Evolutionary conservation across 2,329 filamentous ascomycete genomes (phyloP).

Genomic region (Trichophyton simii): DNA sequence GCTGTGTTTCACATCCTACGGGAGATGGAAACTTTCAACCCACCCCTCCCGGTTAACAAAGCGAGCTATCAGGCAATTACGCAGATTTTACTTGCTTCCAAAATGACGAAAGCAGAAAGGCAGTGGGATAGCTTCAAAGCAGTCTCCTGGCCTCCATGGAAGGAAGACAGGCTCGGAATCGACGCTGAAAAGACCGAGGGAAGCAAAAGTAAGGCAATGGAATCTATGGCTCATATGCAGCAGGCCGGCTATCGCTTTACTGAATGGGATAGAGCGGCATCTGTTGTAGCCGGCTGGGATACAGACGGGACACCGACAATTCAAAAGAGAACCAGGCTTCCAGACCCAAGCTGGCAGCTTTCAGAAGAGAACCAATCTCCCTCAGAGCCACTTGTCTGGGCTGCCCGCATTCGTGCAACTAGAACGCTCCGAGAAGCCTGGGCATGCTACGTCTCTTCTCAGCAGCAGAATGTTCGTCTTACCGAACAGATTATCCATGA

Average conservation of each 20-base stretch:
- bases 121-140: constrained; percentile 49
- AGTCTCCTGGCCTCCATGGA: constrained; percentile 54
- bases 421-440: constrained; percentile 51
- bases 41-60: constrained; percentile 44
- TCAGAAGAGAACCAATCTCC: neutral
- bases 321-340: constrained; percentile 42
- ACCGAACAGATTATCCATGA: constrained; percentile 38
- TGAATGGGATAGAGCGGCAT: constrained; percentile 42
- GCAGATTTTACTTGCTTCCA: constrained; percentile 45
- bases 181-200: constrained; percentile 46
- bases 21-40: constrained; percentile 44
- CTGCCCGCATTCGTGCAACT: constrained; percentile 46
- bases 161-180: constrained; percentile 48
- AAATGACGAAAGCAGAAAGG: constrained; percentile 43
- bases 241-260: constrained; percentile 45
- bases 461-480: constrained; percentile 30
- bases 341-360: neutral
- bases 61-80: constrained; percentile 46
- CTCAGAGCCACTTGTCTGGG: constrained; percentile 36
- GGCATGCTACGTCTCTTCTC: constrained; percentile 49
- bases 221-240: constrained; percentile 43
- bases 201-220: constrained; percentile 45
- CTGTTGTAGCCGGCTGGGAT: constrained; percentile 50
- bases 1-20: constrained; percentile 46
- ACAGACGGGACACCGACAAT: constrained; percentile 51